These are phyloP conservation scores for Arabidopsis arenosa DNA, from an alignment of 345 rosid genomes.

Conservation along the genomic window DNA sequence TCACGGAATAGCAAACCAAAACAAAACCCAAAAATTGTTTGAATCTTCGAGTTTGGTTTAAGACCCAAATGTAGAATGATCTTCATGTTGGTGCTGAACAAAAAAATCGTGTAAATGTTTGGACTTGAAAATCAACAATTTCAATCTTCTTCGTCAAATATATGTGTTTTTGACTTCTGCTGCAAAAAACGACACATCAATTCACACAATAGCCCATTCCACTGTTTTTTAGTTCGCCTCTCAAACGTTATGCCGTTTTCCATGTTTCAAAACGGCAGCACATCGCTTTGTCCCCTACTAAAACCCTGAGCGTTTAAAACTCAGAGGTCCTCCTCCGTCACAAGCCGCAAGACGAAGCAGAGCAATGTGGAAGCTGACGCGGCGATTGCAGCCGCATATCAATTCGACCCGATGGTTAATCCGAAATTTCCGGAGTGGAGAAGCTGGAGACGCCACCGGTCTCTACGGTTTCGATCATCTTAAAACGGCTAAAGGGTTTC, in stretches of 20 bases:
- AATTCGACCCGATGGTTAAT: slow-evolving; percentile 29
- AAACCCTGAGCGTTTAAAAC: slow-evolving; percentile 20
- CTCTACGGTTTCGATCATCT: slow-evolving; percentile 84
- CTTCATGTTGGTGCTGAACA: background rate
- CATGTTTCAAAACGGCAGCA: background rate
- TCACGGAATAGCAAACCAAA: too few relatives aligned
- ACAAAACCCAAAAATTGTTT: background rate
- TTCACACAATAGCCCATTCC: background rate
- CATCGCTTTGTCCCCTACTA: slow-evolving; percentile 16
- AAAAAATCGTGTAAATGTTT: background rate
- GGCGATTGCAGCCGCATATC: slow-evolving; percentile 37
- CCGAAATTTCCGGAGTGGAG: slow-evolving; percentile 50
- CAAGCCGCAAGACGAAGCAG: slow-evolving; percentile 22
- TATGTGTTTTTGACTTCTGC: too few relatives aligned
- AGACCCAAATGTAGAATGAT: background rate
- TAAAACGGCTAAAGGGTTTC: slow-evolving; percentile 81
- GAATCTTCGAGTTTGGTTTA: too few relatives aligned
- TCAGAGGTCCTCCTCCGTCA: slow-evolving; percentile 1
- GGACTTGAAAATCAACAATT: background rate
- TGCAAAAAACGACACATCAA: background rate
- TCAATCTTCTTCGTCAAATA: too few relatives aligned
- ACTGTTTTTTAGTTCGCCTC: background rate
- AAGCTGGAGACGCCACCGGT: slow-evolving; percentile 59
- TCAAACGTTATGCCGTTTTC: slow-evolving; percentile 8
- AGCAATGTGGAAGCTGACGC: slow-evolving; percentile 52